These are phyloP conservation scores for Cyberlindnera samutprakarnensis DNA, from an alignment of 805 yeast species.

Conservation along the genomic window DNA sequence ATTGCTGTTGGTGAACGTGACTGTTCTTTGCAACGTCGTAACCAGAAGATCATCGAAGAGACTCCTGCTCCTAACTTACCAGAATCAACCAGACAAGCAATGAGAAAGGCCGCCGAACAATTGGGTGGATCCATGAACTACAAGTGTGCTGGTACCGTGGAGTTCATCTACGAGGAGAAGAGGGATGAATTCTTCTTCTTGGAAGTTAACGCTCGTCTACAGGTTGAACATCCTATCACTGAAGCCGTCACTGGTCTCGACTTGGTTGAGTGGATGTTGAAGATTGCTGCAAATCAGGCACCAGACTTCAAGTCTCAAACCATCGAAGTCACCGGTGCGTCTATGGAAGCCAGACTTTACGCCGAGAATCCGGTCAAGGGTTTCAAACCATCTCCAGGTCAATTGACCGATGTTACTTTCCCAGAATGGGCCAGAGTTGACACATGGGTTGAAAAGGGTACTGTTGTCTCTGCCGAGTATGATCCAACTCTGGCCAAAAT, in stretches of 20 bases:
- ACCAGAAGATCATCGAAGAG: slow-evolving; percentile 93
- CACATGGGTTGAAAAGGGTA: slow-evolving; percentile 89
- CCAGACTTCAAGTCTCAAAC: slow-evolving; percentile 59
- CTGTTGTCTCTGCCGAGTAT: slow-evolving; percentile 83
- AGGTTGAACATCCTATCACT: slow-evolving; percentile 97
- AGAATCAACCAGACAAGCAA: slow-evolving; percentile 58
- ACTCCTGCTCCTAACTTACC: slow-evolving; percentile 97
- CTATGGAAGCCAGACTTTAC: slow-evolving; percentile 94
- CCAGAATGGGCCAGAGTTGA: slow-evolving; percentile 92
- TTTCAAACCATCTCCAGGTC: slow-evolving; percentile 96
- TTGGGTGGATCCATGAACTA: slow-evolving; percentile 78
- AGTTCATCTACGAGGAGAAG: slow-evolving; percentile 80
- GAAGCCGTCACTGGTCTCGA: slow-evolving; percentile 93
- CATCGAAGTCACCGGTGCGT: slow-evolving; percentile 68
- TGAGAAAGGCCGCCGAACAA: slow-evolving; percentile 81
- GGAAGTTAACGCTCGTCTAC: slow-evolving; percentile 94
- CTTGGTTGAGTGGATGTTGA: slow-evolving; percentile 94
- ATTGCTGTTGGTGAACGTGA: slow-evolving; percentile 96
- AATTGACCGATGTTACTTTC: slow-evolving; percentile 73
- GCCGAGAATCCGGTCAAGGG: slow-evolving; percentile 97
- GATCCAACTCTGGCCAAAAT: slow-evolving; percentile 96
- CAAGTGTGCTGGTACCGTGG: slow-evolving; percentile 97
- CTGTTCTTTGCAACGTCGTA: slow-evolving; percentile 95
- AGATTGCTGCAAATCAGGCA: slow-evolving; percentile 82
- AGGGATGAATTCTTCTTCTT: slow-evolving; percentile 89